Evolutionary conservation across 2,329 filamentous ascomycete species (phyloP), one percentile per base, ranked within the genome.

Genomic region (Geosmithia flava): DNA sequence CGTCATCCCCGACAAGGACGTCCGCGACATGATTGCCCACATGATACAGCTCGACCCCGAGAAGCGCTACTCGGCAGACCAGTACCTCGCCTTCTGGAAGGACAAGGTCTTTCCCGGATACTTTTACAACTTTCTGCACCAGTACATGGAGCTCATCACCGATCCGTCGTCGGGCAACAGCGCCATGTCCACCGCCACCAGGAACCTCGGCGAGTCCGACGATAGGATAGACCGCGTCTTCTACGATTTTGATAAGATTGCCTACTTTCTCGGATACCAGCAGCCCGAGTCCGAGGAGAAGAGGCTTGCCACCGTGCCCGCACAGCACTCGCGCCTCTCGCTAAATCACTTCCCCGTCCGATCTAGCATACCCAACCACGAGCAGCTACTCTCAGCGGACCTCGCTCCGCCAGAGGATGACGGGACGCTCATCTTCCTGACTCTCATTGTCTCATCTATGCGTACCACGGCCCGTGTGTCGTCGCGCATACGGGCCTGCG

Each of bases 31-130:
- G 74, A 85, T 98, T 53, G 76, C 83, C 19, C 90, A 95, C 63
- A 98, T 98, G 93, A 94, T 98, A 52, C 87, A 95, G 61, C 72
- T 96, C 7, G 87, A 97, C 54, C 91, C 94, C 0, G 84, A 95
- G 63, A 87, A 87, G 56, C 80, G 93, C 54, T 95, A 95, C 62
- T 89, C 88, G 17, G 91, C 93, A 2, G 89, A 96, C 50, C 87
- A 97, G 58, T 97, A 96, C 55, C 71, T 98, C 10, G 84, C 89
- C 20, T 91, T 95, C 58, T 97, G 87, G 81, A 87, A 88, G 58
- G 80, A 79, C 44, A 96, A 91, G 60, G 87, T 91, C 3, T 98
- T 98, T 53, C 94, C 93, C 0, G 80, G 87, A 50, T 98, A 98
- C 66, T 98, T 98, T 59, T 97, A 96, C 71, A 94, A 81, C 60